Base-by-base conservation (phyloP, 306 rosid species). In the Castanea sativa region DNA sequence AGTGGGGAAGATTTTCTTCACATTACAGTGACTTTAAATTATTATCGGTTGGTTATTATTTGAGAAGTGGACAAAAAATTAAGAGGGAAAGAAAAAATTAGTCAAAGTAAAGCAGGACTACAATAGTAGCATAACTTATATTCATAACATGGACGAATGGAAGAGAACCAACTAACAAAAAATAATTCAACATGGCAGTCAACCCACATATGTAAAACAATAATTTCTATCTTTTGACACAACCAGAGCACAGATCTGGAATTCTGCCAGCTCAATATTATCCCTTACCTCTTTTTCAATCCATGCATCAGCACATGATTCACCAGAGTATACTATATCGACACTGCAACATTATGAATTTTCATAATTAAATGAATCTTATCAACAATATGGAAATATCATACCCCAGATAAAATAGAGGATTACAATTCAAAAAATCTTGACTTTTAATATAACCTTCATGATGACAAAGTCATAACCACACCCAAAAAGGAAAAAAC, bases 261-360 rank as follows among this genome's bases (percentile, higher is more conserved):
- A 74, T 20, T 74, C 65, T 32, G 68, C 75, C 65, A 79, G 27
- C 58, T 45, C 73, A 35, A 68, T 35, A 49, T 55, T 78, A 79
- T 80, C 78, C 73, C 93, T 78, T 82, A 94, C 98, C 97, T 94
- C 98, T 81, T 77, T 92, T 80, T 91, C 97, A 81, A 94, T 94
- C 98, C 98, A 94, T 19, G 94, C 85, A 92, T 92, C 98, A 71
- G 98, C 98, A 86, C 94, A 89, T 51, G 97, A 21, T 71, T 92
- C 92, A 60, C 81, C 85, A 20, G 97, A 83, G 92, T 81, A 94
- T 83, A 94, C 81, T 52, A 94, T 43, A 65, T 94, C 97, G 32
- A 94, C 81, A 63, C 98, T 94, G 97, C 88, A 87, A 87, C 76
- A 85, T 81, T 77, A 55, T 71, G 71, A 49, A 79, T 59, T 52